A percentile compares a stretch with the other conserved stretches of the same genome.
Conservation (phyloP, 441 rosid genomes). For the Corymbia citriodora region DNA sequence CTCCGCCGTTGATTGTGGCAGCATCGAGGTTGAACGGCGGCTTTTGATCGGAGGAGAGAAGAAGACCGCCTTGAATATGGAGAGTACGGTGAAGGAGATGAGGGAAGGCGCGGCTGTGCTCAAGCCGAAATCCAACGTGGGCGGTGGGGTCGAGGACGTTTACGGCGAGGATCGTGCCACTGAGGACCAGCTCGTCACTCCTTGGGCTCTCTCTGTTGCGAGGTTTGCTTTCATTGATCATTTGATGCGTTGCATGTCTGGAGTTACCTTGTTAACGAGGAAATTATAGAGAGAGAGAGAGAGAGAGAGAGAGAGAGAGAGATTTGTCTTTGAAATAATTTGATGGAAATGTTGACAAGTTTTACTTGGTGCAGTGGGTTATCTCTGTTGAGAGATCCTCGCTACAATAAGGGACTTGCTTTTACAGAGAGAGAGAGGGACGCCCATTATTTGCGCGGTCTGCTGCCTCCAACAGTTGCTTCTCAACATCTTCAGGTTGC, state of each 20-base stretch:
- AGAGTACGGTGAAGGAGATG: not conserved
- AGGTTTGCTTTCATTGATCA: not conserved
- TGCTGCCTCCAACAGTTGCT: not conserved
- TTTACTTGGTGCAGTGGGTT: not conserved
- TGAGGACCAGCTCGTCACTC: not conserved
- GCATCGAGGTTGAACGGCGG: not conserved
- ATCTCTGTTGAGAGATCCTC: not conserved
- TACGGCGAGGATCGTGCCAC: not conserved
- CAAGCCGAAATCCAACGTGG: not conserved
- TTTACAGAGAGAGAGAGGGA: not conserved
- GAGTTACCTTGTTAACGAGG: not conserved
- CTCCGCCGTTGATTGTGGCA: not conserved
- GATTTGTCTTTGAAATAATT: not conserved
- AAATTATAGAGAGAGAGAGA: not conserved
- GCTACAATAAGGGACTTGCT: not conserved
- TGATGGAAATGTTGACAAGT: not conserved
- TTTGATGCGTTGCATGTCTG: not conserved
- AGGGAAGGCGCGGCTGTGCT: not conserved
- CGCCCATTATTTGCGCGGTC: not conserved
- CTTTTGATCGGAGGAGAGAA: not conserved
- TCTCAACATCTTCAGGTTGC: not conserved
- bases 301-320: not conserved
- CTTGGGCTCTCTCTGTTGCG: not conserved
- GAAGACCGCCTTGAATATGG: not conserved
- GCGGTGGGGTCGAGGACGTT: not conserved